Percentiles rank a stretch among this genome's conserved stretches.
phyloP scores from a whole-genome alignment of 441 rosid genomes.

The Adansonia grandidieri region DNA sequence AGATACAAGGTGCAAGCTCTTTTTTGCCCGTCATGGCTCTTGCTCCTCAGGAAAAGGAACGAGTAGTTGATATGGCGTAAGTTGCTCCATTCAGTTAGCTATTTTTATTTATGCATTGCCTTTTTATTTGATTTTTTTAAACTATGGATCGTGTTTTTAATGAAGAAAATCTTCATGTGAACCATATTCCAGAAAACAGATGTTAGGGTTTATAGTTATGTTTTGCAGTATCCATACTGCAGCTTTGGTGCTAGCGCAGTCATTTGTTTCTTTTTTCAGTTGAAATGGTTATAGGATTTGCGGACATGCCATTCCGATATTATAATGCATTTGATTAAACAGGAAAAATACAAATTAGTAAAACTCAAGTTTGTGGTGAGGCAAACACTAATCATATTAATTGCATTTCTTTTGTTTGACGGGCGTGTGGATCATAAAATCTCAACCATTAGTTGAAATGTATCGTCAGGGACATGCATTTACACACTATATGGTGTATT shows the following conservation, averaged over 20 bases:
- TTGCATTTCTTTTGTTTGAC: no score
- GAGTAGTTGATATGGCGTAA: slow-evolving; percentile 94
- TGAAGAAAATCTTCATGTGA: background rate
- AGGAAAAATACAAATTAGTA: no score
- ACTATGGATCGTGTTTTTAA: background rate
- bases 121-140: background rate
- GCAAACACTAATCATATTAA: no score
- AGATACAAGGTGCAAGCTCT: slow-evolving; percentile 97
- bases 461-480: no score
- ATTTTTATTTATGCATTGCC: background rate
- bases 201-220: background rate
- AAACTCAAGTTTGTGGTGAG: no score
- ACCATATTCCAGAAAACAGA: background rate
- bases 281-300: background rate
- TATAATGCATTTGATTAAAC: background rate
- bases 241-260: background rate
- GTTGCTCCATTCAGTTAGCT: slow-evolving; percentile 35
- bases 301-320: background rate
- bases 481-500: no score
- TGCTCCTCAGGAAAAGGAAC: slow-evolving; percentile 95
- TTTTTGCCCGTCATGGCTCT: slow-evolving; percentile 98
- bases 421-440: no score
- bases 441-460: no score
- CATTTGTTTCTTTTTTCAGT: background rate
- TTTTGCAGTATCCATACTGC: background rate